Conservation (phyloP, 2,329 filamentous ascomycete species). For the Fusarium domesticum region DNA sequence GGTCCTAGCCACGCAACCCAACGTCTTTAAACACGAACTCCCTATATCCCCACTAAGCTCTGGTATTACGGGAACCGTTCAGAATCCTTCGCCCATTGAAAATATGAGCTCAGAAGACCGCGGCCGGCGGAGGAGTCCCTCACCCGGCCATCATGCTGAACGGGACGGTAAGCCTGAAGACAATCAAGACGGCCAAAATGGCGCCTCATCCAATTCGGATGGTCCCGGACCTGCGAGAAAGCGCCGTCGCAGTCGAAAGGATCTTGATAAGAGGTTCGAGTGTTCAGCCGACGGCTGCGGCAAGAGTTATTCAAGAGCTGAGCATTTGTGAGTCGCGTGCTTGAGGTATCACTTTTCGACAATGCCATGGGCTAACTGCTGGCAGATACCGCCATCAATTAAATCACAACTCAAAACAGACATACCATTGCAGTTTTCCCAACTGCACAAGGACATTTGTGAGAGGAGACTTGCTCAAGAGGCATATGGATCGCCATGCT, state of each 20-base stretch:
- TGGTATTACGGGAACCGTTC: slow-evolving; percentile 41
- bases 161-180: slow-evolving; percentile 40
- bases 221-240: slow-evolving; percentile 60
- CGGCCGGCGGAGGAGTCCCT: slow-evolving; percentile 42
- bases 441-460: slow-evolving; percentile 91
- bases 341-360: slow-evolving; percentile 13
- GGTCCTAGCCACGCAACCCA: slow-evolving; percentile 23
- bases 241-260: slow-evolving; percentile 70
- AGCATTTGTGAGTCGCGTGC: slow-evolving; percentile 69
- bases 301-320: slow-evolving; percentile 93
- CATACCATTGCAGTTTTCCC: slow-evolving; percentile 89
- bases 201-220: slow-evolving; percentile 52
- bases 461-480: slow-evolving; percentile 85
- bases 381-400: slow-evolving; percentile 80
- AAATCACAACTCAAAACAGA: slow-evolving; percentile 94
- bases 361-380: slow-evolving; percentile 8
- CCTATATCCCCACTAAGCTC: slow-evolving; percentile 39
- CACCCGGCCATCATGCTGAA: slow-evolving; percentile 42
- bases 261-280: slow-evolving; percentile 76
- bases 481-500: slow-evolving; percentile 77
- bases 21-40: slow-evolving; percentile 34
- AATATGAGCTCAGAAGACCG: slow-evolving; percentile 35
- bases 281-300: slow-evolving; percentile 85
- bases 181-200: slow-evolving; percentile 34
- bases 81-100: slow-evolving; percentile 37